Conservation (phyloP, 164 flowering plant species). For the Umbilicus rupestris region DNA sequence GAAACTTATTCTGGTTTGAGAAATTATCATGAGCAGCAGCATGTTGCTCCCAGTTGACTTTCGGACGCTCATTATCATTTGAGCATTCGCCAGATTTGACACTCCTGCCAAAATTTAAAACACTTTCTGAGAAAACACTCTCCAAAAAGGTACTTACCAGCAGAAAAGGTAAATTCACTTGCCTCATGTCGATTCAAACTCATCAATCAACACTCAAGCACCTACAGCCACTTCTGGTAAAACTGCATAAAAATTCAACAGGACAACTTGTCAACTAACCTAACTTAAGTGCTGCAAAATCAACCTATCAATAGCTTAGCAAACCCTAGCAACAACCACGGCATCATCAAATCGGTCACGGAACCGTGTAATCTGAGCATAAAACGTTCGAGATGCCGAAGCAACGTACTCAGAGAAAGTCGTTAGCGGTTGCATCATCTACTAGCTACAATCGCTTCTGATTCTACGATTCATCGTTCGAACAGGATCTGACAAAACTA, state of each 20-base stretch:
- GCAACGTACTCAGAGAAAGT: too few species aligned
- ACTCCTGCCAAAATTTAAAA: constrained; percentile 15
- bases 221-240: neutral
- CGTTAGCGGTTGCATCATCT: too few species aligned
- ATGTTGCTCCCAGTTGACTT: constrained; percentile 62
- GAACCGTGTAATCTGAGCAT: too few species aligned
- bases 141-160: neutral
- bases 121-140: neutral
- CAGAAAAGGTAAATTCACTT: neutral
- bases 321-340: neutral
- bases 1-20: constrained; percentile 33
- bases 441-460: too few species aligned
- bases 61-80: constrained; percentile 21
- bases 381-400: too few species aligned
- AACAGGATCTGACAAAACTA: too few species aligned
- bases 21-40: constrained; percentile 41
- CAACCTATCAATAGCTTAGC: too few species aligned
- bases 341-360: too few species aligned
- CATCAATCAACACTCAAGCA: neutral
- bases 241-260: neutral
- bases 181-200: neutral
- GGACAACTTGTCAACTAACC: neutral
- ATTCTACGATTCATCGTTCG: too few species aligned
- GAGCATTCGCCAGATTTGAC: constrained; percentile 18
- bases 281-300: neutral